Conservation (phyloP, 441 rosid species). For the Gossypium trilobum region DNA sequence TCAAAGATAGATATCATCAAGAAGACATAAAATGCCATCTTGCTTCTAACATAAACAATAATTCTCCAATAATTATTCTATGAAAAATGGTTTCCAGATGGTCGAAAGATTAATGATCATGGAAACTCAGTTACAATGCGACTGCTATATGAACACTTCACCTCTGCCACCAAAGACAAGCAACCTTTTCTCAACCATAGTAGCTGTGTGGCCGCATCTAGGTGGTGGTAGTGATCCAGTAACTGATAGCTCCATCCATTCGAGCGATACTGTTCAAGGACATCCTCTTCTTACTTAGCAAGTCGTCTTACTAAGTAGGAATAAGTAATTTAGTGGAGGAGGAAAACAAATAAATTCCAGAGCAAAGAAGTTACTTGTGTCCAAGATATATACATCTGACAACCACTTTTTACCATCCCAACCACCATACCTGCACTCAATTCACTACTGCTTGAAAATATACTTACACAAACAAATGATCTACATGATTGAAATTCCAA, state of each 20-base stretch:
- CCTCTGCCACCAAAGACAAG: slow-evolving; percentile 98
- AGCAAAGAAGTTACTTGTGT: slow-evolving; percentile 56
- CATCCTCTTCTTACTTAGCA: slow-evolving; percentile 7
- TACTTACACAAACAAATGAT: slow-evolving; percentile 5
- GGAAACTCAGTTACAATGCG: background rate
- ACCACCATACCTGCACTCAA: slow-evolving; percentile 77
- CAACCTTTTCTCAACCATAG: slow-evolving; percentile 90
- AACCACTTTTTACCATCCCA: slow-evolving; percentile 99
- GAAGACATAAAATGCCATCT: background rate
- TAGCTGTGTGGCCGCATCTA: slow-evolving; percentile 94
- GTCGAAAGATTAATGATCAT: background rate
- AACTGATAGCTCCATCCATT: slow-evolving; percentile 83
- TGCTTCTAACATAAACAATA: slow-evolving; percentile 9
- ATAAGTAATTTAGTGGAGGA: background rate
- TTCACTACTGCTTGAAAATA: slow-evolving; percentile 16
- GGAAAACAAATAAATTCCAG: slow-evolving; percentile 12
- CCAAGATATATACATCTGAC: slow-evolving; percentile 88
- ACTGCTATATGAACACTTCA: slow-evolving; percentile 18
- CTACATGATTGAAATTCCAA: slow-evolving; percentile 15
- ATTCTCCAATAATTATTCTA: background rate
- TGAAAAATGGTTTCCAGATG: background rate
- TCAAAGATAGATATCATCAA: background rate
- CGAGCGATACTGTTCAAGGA: slow-evolving; percentile 71
- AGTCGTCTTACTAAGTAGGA: slow-evolving; percentile 12
- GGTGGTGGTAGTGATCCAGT: slow-evolving; percentile 82